A percentile compares a stretch with the other conserved stretches of the same genome.
Conservation (phyloP, 192 early-diverging fungal species). For the Podila clonocystis region DNA sequence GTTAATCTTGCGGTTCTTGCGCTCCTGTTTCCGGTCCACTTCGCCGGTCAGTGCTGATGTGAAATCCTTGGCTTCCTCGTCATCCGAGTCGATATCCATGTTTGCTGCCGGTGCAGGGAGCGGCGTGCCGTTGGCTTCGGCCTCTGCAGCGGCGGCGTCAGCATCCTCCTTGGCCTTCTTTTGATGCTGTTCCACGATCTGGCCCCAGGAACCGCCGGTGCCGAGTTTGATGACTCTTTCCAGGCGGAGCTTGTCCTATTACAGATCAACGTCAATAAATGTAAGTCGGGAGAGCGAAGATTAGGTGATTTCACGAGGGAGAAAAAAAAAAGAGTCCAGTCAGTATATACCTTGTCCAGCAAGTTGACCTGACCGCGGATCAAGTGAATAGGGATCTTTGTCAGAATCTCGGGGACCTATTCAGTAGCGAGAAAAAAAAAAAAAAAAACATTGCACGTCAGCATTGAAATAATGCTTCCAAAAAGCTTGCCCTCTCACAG, state of each 20-base stretch:
- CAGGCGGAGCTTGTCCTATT: conserved; percentile 54
- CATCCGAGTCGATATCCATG: conserved; percentile 22
- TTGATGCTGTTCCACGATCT: conserved; percentile 48
- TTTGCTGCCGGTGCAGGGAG: conserved; percentile 10
- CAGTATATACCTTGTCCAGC: conserved; percentile 50
- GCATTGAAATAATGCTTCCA: not conserved
- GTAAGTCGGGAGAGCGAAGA: not conserved
- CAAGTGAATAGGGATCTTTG: conserved; percentile 55
- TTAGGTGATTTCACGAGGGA: too few species aligned
- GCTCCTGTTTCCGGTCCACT: conserved; percentile 52
- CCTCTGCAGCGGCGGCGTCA: conserved; percentile 39
- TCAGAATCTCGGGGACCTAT: conserved; percentile 56
- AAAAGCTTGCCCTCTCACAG: not conserved
- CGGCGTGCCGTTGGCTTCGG: conserved; percentile 33
- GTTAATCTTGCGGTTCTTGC: conserved; percentile 52
- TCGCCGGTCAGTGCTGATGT: conserved; percentile 44
- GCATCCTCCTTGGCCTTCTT: conserved; percentile 49
- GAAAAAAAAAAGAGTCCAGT: not conserved
- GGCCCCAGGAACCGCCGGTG: conserved; percentile 45
- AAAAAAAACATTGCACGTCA: not conserved
- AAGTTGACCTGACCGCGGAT: conserved; percentile 58
- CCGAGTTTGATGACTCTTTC: conserved; percentile 53
- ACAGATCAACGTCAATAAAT: not conserved
- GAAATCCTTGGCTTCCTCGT: conserved; percentile 36
- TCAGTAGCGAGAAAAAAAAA: not conserved